Base-by-base conservation (phyloP, 805 yeast species). In the Monosporozyma unispora region DNA sequence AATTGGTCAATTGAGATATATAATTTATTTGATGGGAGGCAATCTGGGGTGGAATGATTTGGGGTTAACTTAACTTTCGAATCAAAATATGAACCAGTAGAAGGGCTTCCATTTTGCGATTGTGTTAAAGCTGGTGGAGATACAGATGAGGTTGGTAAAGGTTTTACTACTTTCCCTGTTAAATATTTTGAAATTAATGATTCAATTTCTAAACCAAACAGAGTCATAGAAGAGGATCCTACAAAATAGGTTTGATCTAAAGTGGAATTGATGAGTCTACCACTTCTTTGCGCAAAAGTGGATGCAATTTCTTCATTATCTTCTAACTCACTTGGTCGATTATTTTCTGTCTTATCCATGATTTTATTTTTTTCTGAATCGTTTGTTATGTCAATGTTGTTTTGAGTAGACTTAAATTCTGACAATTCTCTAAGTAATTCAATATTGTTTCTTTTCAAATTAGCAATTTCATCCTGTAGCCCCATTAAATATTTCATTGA, bases 161-260 rank as follows among this genome's bases (percentile, higher is more conserved):
- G 59, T 45, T 43, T 50, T 12, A 53, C 47, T 12, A 49, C 47
- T 37, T 59, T 56, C 10, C 57, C 47, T 2, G 67, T 49, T 19
- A 59, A 40, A 39, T 58, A 58, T 40, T 64, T 62, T 14, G 80
- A 75, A 11, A 81, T 75, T 75, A 81, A 70, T 50, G 80, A 79
- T 59, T 83, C 87, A 48, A 85, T 82, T 54, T 85, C 91, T 50
- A 85, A 69, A 5, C 90, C 90, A 63, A 85, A 85, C 16, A 84
- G 64, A 0, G 93, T 84, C 90, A 85, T 84, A 0, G 91, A 84
- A 0, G 90, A 83, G 0, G 89, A 81, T 0, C 95, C 95, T 35
- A 84, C 86, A 59, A 84, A 85, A 37, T 84, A 76, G 50, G 79
- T 75, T 57, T 83, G 87, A 4, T 91, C 91, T 0, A 88, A 82